Conservation (phyloP, 345 rosid species). For the Eucalyptus polyanthemos region DNA sequence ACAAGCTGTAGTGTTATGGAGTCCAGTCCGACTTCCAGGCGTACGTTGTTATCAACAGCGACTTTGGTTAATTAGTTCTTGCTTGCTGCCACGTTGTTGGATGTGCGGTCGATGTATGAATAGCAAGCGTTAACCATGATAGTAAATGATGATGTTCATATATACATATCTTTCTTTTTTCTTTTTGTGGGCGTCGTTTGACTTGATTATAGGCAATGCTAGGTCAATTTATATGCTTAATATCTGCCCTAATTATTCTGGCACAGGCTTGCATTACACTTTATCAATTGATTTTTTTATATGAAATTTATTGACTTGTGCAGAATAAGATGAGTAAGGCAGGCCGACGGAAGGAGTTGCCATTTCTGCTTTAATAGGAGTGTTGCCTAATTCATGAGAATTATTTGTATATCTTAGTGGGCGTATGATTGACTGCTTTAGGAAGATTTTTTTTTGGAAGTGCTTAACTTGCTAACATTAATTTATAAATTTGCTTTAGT, state of each 20-base stretch:
- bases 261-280: neutral
- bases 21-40: neutral
- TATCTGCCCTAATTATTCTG: neutral
- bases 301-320: neutral
- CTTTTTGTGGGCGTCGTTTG: neutral
- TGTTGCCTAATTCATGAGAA: neutral
- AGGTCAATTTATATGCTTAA: neutral
- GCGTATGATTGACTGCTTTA: neutral
- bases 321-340: neutral
- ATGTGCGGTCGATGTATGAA: neutral
- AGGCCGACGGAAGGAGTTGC: neutral
- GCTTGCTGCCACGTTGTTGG: neutral
- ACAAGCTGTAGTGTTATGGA: neutral
- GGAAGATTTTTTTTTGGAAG: neutral
- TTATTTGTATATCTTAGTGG: neutral
- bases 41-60: neutral
- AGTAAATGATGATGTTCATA: neutral
- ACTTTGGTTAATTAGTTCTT: neutral
- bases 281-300: neutral
- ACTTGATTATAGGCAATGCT: neutral
- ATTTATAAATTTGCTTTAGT: neutral
- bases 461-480: neutral
- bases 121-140: neutral
- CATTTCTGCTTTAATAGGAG: neutral
- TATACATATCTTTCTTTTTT: neutral